Percentiles rank a stretch among this genome's conserved stretches.
phyloP scores from a whole-genome alignment of 176 grass and related monocot species.

The Dactylis glomerata region DNA sequence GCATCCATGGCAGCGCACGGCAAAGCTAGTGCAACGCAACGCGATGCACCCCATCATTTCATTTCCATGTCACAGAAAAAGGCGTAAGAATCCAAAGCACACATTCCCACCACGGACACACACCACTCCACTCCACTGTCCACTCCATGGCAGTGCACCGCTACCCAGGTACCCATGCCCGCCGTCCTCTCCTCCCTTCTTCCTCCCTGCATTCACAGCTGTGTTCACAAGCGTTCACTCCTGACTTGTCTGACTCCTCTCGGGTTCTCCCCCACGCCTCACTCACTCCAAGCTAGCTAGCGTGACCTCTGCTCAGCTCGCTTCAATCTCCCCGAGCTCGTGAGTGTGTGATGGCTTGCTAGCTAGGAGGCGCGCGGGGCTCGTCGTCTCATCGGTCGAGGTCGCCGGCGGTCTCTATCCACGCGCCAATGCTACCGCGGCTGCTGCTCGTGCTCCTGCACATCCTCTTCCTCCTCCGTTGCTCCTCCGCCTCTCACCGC shows the following conservation, averaged over 20 bases:
- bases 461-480: conserved; percentile 27
- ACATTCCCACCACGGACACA: conserved; percentile 37
- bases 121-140: conserved; percentile 15
- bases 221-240: conserved; percentile 24
- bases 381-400: background rate
- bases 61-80: conserved; percentile 21
- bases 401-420: background rate
- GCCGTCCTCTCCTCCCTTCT: background rate
- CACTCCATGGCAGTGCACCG: conserved; percentile 23
- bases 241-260: background rate
- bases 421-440: conserved; percentile 28
- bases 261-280: background rate
- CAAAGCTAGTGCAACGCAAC: background rate
- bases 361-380: background rate
- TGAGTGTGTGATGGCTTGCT: background rate
- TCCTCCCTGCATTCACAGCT: conserved; percentile 11
- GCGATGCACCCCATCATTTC: background rate
- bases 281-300: no score
- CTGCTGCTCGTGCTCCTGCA: conserved; percentile 35
- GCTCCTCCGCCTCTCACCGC: background rate
- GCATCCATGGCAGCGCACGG: background rate
- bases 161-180: conserved; percentile 13
- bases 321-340: no score
- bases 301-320: background rate
- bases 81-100: conserved; percentile 43